These are phyloP conservation scores for Herpetospermum pedunculosum DNA, from an alignment of 306 rosid genomes.

Conservation along the genomic window DNA sequence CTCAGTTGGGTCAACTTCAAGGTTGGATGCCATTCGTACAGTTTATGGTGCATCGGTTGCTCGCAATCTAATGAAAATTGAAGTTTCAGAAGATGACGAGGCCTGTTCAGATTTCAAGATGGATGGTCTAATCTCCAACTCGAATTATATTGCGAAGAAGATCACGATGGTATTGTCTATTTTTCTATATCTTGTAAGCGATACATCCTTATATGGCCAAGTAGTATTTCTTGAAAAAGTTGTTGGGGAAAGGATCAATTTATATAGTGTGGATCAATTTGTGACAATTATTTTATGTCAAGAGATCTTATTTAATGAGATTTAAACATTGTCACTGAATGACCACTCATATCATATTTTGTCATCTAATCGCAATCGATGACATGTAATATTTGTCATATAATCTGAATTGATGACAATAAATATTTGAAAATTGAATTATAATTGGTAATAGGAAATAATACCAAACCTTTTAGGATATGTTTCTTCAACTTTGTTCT, in stretches of 20 bases:
- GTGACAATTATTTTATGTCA: no score
- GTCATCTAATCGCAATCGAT: no score
- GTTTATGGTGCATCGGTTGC: constrained; percentile 83
- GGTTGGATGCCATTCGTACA: constrained; percentile 68
- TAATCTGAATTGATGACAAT: no score
- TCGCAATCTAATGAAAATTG: constrained; percentile 52
- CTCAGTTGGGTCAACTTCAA: constrained; percentile 48
- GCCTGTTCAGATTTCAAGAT: constrained; percentile 58
- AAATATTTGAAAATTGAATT: not conserved
- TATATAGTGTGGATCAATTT: no score
- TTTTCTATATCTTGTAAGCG: not conserved
- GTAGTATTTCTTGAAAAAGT: not conserved
- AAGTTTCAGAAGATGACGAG: constrained; percentile 48
- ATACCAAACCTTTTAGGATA: no score
- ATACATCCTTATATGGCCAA: constrained; percentile 1
- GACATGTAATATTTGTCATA: no score
- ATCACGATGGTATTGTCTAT: constrained; percentile 57
- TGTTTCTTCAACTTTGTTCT: no score
- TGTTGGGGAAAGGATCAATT: not conserved
- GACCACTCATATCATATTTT: no score
- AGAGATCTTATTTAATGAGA: no score
- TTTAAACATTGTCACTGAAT: no score
- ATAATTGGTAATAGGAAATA: no score
- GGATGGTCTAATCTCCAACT: constrained; percentile 78
- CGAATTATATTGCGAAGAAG: constrained; percentile 66